A percentile compares a stretch with the other conserved stretches of the same genome.
These are phyloP conservation scores for Castanea sativa DNA, from an alignment of 306 rosid species.

Conservation along the genomic window DNA sequence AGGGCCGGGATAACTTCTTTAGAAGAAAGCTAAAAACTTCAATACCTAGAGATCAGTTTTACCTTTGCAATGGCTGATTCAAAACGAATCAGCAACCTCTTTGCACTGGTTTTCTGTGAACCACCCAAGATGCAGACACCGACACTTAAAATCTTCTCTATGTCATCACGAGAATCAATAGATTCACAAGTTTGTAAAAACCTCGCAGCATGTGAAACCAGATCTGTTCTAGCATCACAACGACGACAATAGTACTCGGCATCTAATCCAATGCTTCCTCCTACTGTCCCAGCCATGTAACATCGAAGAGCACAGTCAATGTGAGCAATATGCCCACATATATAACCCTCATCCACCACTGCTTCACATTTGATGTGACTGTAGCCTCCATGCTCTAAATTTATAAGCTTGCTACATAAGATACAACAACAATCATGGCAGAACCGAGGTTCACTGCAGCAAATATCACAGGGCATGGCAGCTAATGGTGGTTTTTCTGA, in stretches of 20 bases:
- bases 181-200: slow-evolving; percentile 50
- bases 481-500: slow-evolving; percentile 27
- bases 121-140: slow-evolving; percentile 72
- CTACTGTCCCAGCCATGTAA: slow-evolving; percentile 72
- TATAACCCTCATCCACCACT: slow-evolving; percentile 28
- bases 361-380: slow-evolving; percentile 64
- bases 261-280: slow-evolving; percentile 65
- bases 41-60: slow-evolving; percentile 23
- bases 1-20: slow-evolving; percentile 4
- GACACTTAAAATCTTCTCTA: slow-evolving; percentile 53
- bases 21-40: slow-evolving; percentile 17
- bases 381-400: slow-evolving; percentile 54
- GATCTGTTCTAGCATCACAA: slow-evolving; percentile 76
- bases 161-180: slow-evolving; percentile 45
- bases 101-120: slow-evolving; percentile 50
- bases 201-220: slow-evolving; percentile 52
- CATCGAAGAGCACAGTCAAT: slow-evolving; percentile 69
- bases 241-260: slow-evolving; percentile 77
- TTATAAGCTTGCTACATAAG: slow-evolving; percentile 62
- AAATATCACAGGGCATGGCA: slow-evolving; percentile 62
- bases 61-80: slow-evolving; percentile 64
- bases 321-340: slow-evolving; percentile 83
- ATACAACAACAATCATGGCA: slow-evolving; percentile 86
- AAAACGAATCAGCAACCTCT: slow-evolving; percentile 41
- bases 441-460: slow-evolving; percentile 71